Evolutionary conservation across 495 filamentous ascomycete genomes (phyloP).

Genomic region (Xylaria venustula): DNA sequence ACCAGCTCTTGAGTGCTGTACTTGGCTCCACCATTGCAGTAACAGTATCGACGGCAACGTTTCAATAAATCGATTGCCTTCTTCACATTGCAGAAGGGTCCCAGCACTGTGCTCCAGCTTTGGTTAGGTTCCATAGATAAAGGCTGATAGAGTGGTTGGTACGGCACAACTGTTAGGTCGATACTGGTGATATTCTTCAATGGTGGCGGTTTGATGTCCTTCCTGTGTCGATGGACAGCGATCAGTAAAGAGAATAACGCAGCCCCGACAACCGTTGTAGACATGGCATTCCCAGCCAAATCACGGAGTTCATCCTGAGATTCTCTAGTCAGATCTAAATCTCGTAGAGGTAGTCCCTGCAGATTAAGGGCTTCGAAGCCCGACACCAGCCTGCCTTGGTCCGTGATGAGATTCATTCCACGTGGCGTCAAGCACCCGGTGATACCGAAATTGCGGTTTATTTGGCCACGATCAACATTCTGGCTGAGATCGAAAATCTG

Average conservation of each 20-base stretch:
- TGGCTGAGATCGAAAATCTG: constrained; percentile 68
- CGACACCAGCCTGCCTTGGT: constrained; percentile 60
- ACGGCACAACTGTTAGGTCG: not conserved
- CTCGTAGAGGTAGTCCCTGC: constrained; percentile 68
- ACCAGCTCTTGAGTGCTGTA: constrained; percentile 25
- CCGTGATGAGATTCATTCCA: constrained; percentile 62
- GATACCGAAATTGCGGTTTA: constrained; percentile 50
- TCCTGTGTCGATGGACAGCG: constrained; percentile 26
- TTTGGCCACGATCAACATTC: constrained; percentile 60
- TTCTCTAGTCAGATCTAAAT: constrained; percentile 63
- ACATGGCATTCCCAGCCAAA: constrained; percentile 85
- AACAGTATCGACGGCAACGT: constrained; percentile 30
- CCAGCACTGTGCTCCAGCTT: not conserved
- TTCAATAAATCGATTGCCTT: not conserved
- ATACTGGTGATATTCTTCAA: not conserved
- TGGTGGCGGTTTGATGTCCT: constrained; percentile 2
- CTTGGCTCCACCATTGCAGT: constrained; percentile 31
- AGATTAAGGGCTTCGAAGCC: constrained; percentile 66
- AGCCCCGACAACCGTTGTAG: constrained; percentile 67
- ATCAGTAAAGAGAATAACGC: constrained; percentile 48
- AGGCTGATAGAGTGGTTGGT: constrained; percentile 2
- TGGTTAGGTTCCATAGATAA: not conserved
- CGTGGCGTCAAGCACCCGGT: constrained; percentile 69
- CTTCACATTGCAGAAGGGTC: not conserved
- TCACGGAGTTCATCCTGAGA: constrained; percentile 64